These are phyloP conservation scores for Rhynchospora breviuscula DNA, from an alignment of 176 grass and related monocot species.

Conservation along the genomic window DNA sequence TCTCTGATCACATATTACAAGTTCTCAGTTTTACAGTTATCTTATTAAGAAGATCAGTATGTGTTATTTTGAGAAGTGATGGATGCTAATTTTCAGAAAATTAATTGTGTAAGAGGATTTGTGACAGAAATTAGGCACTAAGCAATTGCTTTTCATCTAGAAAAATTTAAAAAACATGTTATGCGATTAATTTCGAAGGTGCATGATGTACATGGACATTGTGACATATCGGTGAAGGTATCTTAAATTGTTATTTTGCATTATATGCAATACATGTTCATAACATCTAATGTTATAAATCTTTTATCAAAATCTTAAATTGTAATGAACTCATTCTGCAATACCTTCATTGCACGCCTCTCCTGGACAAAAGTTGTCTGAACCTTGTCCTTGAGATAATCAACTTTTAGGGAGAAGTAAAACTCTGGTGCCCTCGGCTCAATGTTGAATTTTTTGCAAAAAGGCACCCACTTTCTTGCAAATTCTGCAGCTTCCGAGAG, in stretches of 20 bases:
- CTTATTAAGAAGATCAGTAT: not conserved
- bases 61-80: not conserved
- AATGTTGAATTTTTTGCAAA: slow-evolving; percentile 96
- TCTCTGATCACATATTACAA: slow-evolving; percentile 34
- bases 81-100: not conserved
- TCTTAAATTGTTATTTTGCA: not conserved
- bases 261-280: not conserved
- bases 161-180: not conserved
- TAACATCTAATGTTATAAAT: not conserved
- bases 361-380: slow-evolving; percentile 90
- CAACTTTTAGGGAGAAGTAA: slow-evolving; percentile 85
- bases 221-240: not conserved
- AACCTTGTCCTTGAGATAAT: slow-evolving; percentile 99
- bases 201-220: not conserved
- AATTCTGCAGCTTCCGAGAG: slow-evolving; percentile 94
- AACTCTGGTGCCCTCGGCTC: slow-evolving; percentile 90
- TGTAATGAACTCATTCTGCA: not conserved
- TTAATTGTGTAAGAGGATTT: not conserved
- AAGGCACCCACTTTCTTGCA: slow-evolving; percentile 95
- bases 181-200: not conserved
- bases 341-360: slow-evolving; percentile 92
- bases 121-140: not conserved
- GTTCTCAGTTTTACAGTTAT: not conserved
- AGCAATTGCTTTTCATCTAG: not conserved
- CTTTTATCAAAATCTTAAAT: not conserved